Evolutionary conservation across 192 early-diverging fungal species (phyloP).

Genomic region (Podila minutissima): DNA sequence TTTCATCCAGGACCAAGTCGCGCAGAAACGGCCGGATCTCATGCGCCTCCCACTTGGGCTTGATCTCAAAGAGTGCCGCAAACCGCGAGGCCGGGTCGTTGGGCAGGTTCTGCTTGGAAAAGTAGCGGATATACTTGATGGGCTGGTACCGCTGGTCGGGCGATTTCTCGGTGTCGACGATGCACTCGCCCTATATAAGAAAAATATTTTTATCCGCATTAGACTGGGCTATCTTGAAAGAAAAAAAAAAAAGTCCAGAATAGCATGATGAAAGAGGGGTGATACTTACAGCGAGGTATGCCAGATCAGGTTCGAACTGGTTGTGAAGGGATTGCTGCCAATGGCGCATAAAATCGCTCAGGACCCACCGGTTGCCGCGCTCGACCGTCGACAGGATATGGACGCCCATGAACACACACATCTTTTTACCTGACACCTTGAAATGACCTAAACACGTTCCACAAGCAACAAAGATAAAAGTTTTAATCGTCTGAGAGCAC

Average conservation of each 20-base stretch:
- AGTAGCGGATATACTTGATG: conserved; percentile 50
- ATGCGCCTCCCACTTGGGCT: conserved; percentile 53
- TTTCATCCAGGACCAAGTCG: conserved; percentile 57
- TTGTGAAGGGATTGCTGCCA: conserved; percentile 51
- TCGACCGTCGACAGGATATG: conserved; percentile 24
- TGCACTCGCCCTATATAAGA: conserved; percentile 28
- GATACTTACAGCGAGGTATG: conserved; percentile 34
- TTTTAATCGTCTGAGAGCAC: not conserved
- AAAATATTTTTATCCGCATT: not conserved
- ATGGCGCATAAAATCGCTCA: conserved; percentile 52
- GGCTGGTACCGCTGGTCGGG: conserved; percentile 14
- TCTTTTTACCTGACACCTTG: conserved; percentile 13
- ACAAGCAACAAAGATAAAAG: not conserved
- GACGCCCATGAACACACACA: conserved; percentile 30
- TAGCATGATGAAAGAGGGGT: not conserved
- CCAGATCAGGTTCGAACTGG: conserved; percentile 41
- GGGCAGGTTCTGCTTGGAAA: conserved; percentile 52
- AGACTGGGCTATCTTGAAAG: not conserved
- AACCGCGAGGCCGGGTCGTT: conserved; percentile 54
- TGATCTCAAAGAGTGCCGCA: conserved; percentile 52
- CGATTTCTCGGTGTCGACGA: conserved; percentile 23
- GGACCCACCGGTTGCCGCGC: conserved; percentile 49
- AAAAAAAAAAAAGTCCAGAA: not conserved
- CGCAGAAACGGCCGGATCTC: conserved; percentile 58
- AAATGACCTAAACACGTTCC: conserved; percentile 4